Evolutionary conservation across 2,329 filamentous ascomycete genomes (phyloP), one percentile per base, ranked within the genome.

Genomic region (Aspergillus floridensis): DNA sequence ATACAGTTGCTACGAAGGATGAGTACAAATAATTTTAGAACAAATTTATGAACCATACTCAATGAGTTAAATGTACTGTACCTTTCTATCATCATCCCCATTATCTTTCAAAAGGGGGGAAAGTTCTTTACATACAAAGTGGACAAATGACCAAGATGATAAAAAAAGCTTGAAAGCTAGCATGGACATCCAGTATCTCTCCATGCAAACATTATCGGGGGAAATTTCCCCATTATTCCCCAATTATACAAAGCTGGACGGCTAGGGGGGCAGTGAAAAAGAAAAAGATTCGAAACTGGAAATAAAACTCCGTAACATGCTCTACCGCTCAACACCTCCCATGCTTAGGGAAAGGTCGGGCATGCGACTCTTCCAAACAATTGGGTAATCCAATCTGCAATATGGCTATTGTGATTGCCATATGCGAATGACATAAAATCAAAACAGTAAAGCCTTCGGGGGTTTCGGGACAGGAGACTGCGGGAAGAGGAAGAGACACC

Each of bases 281-380:
- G 56, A 29, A 29, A 26, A 64, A 64, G 53, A 59, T 54, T 61
- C 57, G 58, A 65, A 61, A 57, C 46, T 52, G 57, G 50, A 35
- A 12, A 54, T 64, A 67, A 54, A 65, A 67, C 66, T 68, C 68
- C 65, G 57, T 65, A 61, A 58, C 61, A 70, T 69, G 65, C 66
- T 66, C 67, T 62, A 53, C 53, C 62, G 65, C 64, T 67, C 62
- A 68, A 73, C 69, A 69, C 70, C 72, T 63, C 69, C 67, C 68
- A 74, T 74, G 72, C 72, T 44, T 66, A 65, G 63, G 66, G 60
- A 16, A 64, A 59, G 54, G 65, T 60, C 57, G 59, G 61, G 58
- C 49, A 54, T 56, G 59, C 55, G 50, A 54, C 21, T 51, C 49
- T 52, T 53, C 44, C 63, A 61, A 64, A 63, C 55, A 35, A 24